Conservation (phyloP, 1,139 yeast genomes). For the Pichia sp. region DNA sequence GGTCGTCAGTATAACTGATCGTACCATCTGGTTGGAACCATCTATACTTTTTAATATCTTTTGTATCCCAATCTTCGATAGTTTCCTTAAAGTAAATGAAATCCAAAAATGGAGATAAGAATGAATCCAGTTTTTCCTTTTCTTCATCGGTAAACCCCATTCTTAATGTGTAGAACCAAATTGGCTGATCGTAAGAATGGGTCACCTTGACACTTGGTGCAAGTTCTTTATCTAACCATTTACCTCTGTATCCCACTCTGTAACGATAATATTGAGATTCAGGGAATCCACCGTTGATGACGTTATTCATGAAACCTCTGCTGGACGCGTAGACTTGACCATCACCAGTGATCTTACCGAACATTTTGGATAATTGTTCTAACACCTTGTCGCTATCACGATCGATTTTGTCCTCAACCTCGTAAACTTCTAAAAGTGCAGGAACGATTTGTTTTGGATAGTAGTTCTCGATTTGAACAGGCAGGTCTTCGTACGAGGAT, state of each 20-base stretch:
- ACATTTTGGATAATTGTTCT: slow-evolving; percentile 27
- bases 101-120: slow-evolving; percentile 32
- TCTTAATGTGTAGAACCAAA: slow-evolving; percentile 34
- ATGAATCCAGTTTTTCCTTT: slow-evolving; percentile 21
- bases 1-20: slow-evolving; percentile 28
- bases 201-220: slow-evolving; percentile 32
- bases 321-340: slow-evolving; percentile 40
- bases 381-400: slow-evolving; percentile 16
- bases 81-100: slow-evolving; percentile 28
- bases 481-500: slow-evolving; percentile 26
- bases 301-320: slow-evolving; percentile 35
- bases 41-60: slow-evolving; percentile 27
- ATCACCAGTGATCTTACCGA: slow-evolving; percentile 39
- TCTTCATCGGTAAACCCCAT: slow-evolving; percentile 32
- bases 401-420: slow-evolving; percentile 15
- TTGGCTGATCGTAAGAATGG: slow-evolving; percentile 35
- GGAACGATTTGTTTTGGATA: slow-evolving; percentile 35
- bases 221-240: slow-evolving; percentile 31
- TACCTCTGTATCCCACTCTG: slow-evolving; percentile 34
- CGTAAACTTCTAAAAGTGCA: slow-evolving; percentile 33
- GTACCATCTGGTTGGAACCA: slow-evolving; percentile 31
- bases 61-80: slow-evolving; percentile 30
- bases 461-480: slow-evolving; percentile 36
- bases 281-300: slow-evolving; percentile 32
- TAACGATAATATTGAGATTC: slow-evolving; percentile 33